Conservation (phyloP, 169 alveolate species). For the Theileria parva region DNA sequence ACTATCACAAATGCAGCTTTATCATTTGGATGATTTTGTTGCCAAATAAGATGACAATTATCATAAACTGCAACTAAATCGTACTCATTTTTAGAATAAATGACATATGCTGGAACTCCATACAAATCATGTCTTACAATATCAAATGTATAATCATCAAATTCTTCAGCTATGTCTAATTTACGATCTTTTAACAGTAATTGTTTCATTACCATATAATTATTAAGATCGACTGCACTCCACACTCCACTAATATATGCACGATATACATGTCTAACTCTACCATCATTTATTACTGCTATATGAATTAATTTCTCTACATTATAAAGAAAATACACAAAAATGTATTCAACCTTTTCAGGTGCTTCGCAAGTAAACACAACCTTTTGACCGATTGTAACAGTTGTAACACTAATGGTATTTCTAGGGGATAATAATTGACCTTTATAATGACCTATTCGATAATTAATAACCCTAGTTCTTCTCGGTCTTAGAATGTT, state of each 20-base stretch:
- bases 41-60: not conserved
- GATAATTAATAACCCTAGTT: not conserved
- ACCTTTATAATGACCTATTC: not conserved
- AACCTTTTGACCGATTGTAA: not conserved
- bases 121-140: not conserved
- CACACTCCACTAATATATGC: not conserved
- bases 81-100: not conserved
- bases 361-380: not conserved
- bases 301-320: not conserved
- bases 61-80: not conserved
- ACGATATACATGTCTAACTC: not conserved
- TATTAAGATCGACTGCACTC: not conserved
- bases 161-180: not conserved
- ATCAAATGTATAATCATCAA: not conserved
- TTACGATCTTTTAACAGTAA: not conserved
- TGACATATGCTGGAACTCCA: constrained; percentile 1
- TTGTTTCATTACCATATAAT: not conserved
- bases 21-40: not conserved
- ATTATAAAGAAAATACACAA: not conserved
- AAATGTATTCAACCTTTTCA: not conserved
- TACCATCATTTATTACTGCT: not conserved
- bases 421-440: not conserved
- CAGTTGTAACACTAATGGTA: not conserved
- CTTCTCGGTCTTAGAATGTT: not conserved
- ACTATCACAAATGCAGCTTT: not conserved